phyloP scores from a whole-genome alignment of 805 yeast species.

The Suhomyces vadensis region DNA sequence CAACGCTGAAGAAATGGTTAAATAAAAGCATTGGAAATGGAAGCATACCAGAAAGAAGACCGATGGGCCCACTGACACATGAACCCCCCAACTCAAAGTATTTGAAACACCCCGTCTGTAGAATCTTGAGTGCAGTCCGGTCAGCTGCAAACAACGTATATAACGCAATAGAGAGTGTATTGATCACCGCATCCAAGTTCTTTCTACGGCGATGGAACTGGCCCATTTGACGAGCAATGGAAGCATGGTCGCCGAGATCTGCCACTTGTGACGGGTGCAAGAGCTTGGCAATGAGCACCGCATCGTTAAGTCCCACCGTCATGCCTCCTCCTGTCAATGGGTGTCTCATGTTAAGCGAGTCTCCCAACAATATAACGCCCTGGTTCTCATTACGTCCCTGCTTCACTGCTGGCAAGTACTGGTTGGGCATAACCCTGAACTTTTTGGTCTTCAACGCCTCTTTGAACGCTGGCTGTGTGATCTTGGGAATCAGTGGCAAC shows the following conservation, averaged over 20 bases:
- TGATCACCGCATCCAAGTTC: constrained; percentile 76
- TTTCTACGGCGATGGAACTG: constrained; percentile 81
- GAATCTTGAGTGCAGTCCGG: constrained; percentile 56
- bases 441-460: constrained; percentile 56
- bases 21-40: constrained; percentile 76
- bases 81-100: constrained; percentile 86
- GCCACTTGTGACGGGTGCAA: constrained; percentile 55
- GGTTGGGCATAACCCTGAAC: constrained; percentile 90
- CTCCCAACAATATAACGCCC: constrained; percentile 86
- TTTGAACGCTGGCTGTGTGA: constrained; percentile 64
- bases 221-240: constrained; percentile 55
- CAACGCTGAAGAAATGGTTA: constrained; percentile 87
- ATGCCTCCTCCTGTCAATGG: constrained; percentile 99
- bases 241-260: constrained; percentile 57
- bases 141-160: constrained; percentile 91
- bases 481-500: constrained; percentile 65
- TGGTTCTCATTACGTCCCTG: constrained; percentile 53
- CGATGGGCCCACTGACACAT: constrained; percentile 75
- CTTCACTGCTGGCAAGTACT: constrained; percentile 75
- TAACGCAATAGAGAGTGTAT: constrained; percentile 86
- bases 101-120: constrained; percentile 86
- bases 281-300: constrained; percentile 63
- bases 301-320: constrained; percentile 95
- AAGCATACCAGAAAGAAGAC: constrained; percentile 76
- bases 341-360: constrained; percentile 95